Conservation (phyloP, 1,284 basidiomycete species). For the Mycena citricolor region DNA sequence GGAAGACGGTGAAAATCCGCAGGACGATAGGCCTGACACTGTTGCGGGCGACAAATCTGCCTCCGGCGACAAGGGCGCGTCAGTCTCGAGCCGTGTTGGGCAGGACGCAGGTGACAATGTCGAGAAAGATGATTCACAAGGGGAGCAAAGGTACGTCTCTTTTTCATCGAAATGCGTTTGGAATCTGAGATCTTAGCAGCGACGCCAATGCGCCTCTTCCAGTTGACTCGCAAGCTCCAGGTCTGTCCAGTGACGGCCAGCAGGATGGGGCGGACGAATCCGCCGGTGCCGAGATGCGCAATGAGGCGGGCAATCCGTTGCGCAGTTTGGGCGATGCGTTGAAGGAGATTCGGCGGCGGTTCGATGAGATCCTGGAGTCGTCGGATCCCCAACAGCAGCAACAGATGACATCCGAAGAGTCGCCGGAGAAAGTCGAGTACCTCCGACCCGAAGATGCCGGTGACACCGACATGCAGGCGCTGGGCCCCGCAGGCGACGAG, state of each 20-base stretch:
- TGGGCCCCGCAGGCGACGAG: slow-evolving; percentile 85
- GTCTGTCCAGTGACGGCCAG: slow-evolving; percentile 39
- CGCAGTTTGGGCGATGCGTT: slow-evolving; percentile 87
- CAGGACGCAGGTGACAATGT: slow-evolving; percentile 29
- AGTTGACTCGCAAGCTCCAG: slow-evolving; percentile 34
- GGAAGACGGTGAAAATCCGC: slow-evolving; percentile 32
- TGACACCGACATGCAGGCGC: slow-evolving; percentile 84
- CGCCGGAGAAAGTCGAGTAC: slow-evolving; percentile 76
- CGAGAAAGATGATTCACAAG: slow-evolving; percentile 28
- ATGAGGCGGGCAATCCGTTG: slow-evolving; percentile 58
- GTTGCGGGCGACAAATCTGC: neutral
- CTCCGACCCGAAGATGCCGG: slow-evolving; percentile 70
- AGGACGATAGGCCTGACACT: slow-evolving; percentile 19
- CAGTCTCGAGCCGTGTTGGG: slow-evolving; percentile 18
- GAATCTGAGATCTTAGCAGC: slow-evolving; percentile 14
- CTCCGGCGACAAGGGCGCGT: too few relatives aligned
- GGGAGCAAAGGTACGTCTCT: slow-evolving; percentile 34
- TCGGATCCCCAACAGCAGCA: slow-evolving; percentile 32
- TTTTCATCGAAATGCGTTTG: slow-evolving; percentile 8
- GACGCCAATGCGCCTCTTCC: too few relatives aligned
- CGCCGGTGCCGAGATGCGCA: slow-evolving; percentile 35
- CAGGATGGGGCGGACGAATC: slow-evolving; percentile 47
- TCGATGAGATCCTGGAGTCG: slow-evolving; percentile 80
- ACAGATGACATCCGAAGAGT: slow-evolving; percentile 33
- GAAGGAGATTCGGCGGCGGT: slow-evolving; percentile 80